phyloP scores from a whole-genome alignment of 129 eudicot genomes.

The Artemisia annua region DNA sequence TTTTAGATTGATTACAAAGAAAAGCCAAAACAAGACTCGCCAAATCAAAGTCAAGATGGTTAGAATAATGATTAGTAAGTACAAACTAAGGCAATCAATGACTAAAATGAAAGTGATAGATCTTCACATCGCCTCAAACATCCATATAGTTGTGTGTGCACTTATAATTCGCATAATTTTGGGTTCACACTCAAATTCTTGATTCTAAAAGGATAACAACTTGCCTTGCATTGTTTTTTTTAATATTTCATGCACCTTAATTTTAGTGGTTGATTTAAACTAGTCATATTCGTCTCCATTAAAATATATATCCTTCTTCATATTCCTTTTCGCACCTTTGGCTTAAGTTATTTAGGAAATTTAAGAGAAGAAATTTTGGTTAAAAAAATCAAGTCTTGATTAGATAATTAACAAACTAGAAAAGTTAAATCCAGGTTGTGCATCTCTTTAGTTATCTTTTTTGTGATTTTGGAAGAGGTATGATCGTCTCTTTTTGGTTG shows the following conservation, averaged over 20 bases:
- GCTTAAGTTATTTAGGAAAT: neutral
- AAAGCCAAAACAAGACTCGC: neutral
- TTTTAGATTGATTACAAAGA: slow-evolving; percentile 1
- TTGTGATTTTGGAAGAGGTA: slow-evolving; percentile 9
- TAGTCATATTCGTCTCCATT: neutral
- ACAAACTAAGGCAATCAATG: slow-evolving; percentile 16
- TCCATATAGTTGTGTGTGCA: slow-evolving; percentile 15
- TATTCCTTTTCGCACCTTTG: neutral
- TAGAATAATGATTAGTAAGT: slow-evolving; percentile 3
- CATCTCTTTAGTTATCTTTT: neutral
- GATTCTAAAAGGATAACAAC: slow-evolving; percentile 20
- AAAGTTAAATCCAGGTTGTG: slow-evolving; percentile 9
- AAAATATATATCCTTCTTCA: neutral
- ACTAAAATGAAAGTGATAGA: slow-evolving; percentile 22
- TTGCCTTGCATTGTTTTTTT: neutral
- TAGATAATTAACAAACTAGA: slow-evolving; percentile 1
- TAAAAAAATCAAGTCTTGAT: slow-evolving; percentile 9
- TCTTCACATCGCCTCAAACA: slow-evolving; percentile 18
- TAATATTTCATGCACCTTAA: slow-evolving; percentile 5
- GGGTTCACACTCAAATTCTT: slow-evolving; percentile 16
- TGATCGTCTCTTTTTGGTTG: slow-evolving; percentile 3
- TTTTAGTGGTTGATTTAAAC: neutral
- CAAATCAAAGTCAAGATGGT: neutral
- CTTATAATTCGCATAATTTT: slow-evolving; percentile 22
- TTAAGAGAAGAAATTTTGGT: neutral